Conservation (phyloP, 768 basidiomycete genomes). For the Phylloporus sp. region DNA sequence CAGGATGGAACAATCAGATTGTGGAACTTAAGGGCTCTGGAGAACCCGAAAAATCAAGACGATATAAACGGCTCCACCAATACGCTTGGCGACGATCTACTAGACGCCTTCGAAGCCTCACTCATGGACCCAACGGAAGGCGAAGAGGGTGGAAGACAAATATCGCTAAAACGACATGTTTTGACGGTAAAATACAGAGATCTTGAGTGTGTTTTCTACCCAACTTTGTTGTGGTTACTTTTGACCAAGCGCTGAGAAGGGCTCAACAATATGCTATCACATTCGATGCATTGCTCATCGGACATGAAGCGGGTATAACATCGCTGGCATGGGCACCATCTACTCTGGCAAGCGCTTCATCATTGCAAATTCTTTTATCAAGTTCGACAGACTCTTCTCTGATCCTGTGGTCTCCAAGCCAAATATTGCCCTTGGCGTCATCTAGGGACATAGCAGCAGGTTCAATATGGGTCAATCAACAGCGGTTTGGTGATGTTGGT, state of each 20-base stretch:
- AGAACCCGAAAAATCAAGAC: slow-evolving; percentile 13
- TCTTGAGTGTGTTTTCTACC: slow-evolving; percentile 12
- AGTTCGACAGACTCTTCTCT: slow-evolving; percentile 94
- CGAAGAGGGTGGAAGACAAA: slow-evolving; percentile 79
- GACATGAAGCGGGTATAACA: slow-evolving; percentile 94
- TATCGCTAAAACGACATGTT: slow-evolving; percentile 85
- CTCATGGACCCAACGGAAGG: slow-evolving; percentile 65
- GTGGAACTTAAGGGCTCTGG: slow-evolving; percentile 74
- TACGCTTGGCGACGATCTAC: slow-evolving; percentile 61
- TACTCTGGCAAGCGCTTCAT: slow-evolving; percentile 14
- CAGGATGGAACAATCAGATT: slow-evolving; percentile 93
- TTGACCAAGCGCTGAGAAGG: slow-evolving; percentile 27
- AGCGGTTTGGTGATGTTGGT: slow-evolving; percentile 94
- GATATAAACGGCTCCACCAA: slow-evolving; percentile 18
- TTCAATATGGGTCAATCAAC: slow-evolving; percentile 85
- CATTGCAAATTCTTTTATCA: slow-evolving; percentile 65
- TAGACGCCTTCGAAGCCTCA: slow-evolving; percentile 86
- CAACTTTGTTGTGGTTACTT: slow-evolving; percentile 22
- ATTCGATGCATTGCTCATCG: slow-evolving; percentile 90
- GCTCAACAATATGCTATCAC: slow-evolving; percentile 66
- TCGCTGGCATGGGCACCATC: slow-evolving; percentile 78
- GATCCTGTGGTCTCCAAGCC: slow-evolving; percentile 89
- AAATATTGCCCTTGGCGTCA: slow-evolving; percentile 34
- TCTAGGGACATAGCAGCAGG: slow-evolving; percentile 37
- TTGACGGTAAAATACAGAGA: slow-evolving; percentile 55